Evolutionary conservation across 371 early-diverging fungal genomes (phyloP).

Genomic region (Funneliformis caledonium): DNA sequence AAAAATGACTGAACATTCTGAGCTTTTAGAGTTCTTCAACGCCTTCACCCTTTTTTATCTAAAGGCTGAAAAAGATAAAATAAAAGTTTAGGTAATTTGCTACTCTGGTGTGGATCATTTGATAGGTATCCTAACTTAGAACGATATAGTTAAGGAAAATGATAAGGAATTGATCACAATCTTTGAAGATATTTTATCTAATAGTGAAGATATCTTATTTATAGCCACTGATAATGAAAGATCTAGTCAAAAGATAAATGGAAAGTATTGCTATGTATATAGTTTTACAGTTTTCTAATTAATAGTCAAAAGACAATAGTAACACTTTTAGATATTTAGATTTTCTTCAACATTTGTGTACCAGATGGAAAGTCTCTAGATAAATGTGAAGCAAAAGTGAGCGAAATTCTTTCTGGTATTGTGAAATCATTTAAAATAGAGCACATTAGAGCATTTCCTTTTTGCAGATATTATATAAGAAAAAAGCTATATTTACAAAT

Average conservation of each 20-base stretch:
- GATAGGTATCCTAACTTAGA: conserved; percentile 11
- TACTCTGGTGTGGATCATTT: conserved; percentile 22
- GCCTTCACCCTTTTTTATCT: too few relatives aligned
- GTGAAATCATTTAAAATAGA: background rate
- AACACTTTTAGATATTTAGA: conserved; percentile 3
- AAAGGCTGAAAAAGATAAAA: too few relatives aligned
- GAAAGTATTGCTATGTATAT: conserved; percentile 1
- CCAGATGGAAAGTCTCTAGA: background rate
- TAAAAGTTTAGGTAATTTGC: background rate
- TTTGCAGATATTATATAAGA: background rate
- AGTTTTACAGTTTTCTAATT: conserved; percentile 10
- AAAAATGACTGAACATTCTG: too few relatives aligned
- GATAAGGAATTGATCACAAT: conserved; percentile 14
- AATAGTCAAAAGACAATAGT: conserved; percentile 15
- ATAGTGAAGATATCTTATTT: conserved; percentile 1
- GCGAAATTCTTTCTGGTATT: background rate
- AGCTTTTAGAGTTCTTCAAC: too few relatives aligned
- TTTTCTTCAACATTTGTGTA: background rate
- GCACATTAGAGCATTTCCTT: conserved; percentile 13
- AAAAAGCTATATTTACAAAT: too few relatives aligned
- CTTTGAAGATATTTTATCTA: conserved; percentile 22
- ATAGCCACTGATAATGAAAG: background rate
- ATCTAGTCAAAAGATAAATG: conserved; percentile 2
- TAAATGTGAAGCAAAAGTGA: background rate
- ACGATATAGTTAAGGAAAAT: conserved; percentile 10